Base-by-base conservation (phyloP, 2,329 filamentous ascomycete species). In the Pestalotiopsis fici region DNA sequence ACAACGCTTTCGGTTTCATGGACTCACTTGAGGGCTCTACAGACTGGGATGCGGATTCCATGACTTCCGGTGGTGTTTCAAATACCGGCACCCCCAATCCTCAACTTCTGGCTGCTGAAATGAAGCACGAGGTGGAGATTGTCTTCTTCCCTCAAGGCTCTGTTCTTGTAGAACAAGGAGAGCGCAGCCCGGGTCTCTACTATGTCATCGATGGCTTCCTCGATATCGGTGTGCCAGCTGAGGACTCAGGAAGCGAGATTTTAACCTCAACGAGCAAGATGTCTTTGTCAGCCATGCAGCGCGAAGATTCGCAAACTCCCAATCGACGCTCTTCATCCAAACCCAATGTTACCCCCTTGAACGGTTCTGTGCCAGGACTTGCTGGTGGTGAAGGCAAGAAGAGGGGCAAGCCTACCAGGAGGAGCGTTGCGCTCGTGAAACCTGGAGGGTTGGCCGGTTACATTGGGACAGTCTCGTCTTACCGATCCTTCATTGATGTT, bases 181-280 rank as follows among this genome's bases (percentile, higher is more conserved):
- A 99, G 78, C 88, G 96, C n/a, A 97, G 97, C 73, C 96, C 96
- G 0, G 96, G 96, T 0, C 79, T 99, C 0, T 99, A 99, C 81
- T 99, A 99, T 79, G 95, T 99, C 3, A 92, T 99, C 62, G 96
- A 99, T 77, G 96, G 96, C 0, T 99, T 99, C 74, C 83, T 99
- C 43, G 96, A 99, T 74, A 95, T 98, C 56, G 94, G 94, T 69
- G 91, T 97, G n/a, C 90, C 93, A 1, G 83, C 88, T 0, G 88
- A 91, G 54, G 89, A 92, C n/a, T 73, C 78, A 0, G 75, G 79
- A 0, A 76, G 76, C 13, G 80, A 82, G 68, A 82, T 85, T 4
- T 70, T 84, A 6, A 80, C 79, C 35, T 77, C 79, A 3, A 74
- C 79, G 3, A 75, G 76, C 66, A 77, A 76, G 68, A 74, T 76